Evolutionary conservation across 768 basidiomycete species (phyloP), one percentile per base, ranked within the genome.

Genomic region (Tylopilus subfusipes): DNA sequence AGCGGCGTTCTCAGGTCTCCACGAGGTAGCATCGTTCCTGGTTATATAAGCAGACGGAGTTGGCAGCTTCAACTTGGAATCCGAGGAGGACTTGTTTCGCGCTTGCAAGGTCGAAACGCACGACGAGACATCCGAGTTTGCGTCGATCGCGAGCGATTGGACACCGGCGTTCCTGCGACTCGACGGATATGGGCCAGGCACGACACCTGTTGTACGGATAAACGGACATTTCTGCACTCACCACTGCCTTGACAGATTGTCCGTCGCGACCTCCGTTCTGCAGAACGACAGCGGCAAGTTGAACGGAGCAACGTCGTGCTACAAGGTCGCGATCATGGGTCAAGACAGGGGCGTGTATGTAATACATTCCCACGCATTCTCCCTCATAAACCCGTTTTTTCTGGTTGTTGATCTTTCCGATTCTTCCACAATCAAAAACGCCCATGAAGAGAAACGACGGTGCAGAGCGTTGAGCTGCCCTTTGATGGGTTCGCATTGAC

Each of bases 401-500:
- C 10, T 0, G 0, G 1, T n/a, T 7, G 3, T 29, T 30, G 22
- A 0, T 51, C 29, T 48, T 46, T 24, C 56, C 14, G 72, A 77
- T 76, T 72, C 76, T 76, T 76, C 75, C 75, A 76, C 76, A 68
- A 75, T 76, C 75, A 76, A 69, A 66, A 70, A 66, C 75, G 75
- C 68, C 72, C 14, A 74, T 81, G 79, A 81, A 69, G 80, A 81
- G 76, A 80, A 71, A 62, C 61, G 61, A 62, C 70, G 79, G 79
- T 78, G 81, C 81, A 82, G 72, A 71, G 80, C 75, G 76, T 74
- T 79, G 81, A 82, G 80, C 73, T 62, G 72, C 72, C 75, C 73
- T 72, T 54, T 65, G 71, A 58, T 42, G 66, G 74, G 77, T 72
- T 74, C 63, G 75, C 79, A 60, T 71, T 82, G 81, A 82, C 79